A percentile compares a stretch with the other conserved stretches of the same genome.
Evolutionary conservation across 2,329 filamentous ascomycete species (phyloP).

Genomic region (Colletotrichum limetticola): DNA sequence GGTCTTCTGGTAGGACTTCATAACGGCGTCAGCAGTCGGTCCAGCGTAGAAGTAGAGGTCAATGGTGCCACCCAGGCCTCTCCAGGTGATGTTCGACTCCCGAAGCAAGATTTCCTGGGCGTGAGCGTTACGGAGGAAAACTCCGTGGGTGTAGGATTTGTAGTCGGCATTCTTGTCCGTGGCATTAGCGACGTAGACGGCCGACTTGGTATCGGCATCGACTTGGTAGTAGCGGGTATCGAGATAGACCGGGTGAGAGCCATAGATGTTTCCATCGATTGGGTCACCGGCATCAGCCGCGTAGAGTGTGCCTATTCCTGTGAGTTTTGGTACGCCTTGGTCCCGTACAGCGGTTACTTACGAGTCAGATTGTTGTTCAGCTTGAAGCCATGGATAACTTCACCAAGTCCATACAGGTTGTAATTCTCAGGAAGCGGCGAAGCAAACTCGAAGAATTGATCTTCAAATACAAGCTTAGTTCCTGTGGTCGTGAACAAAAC

Average conservation of each 20-base stretch:
- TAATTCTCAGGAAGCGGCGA: constrained; percentile 75
- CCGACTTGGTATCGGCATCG: constrained; percentile 55
- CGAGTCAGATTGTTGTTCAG: constrained; percentile 80
- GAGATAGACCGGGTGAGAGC: constrained; percentile 81
- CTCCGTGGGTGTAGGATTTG: constrained; percentile 77
- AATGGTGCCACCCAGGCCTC: constrained; percentile 78
- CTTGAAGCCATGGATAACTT: constrained; percentile 76
- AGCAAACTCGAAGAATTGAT: constrained; percentile 82
- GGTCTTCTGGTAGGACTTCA: constrained; percentile 74
- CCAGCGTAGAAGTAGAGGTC: constrained; percentile 86
- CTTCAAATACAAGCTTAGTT: constrained; percentile 75
- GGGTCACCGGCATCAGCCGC: constrained; percentile 75
- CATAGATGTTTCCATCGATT: constrained; percentile 77
- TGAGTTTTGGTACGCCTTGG: background rate
- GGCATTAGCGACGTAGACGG: constrained; percentile 65
- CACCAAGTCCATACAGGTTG: constrained; percentile 80
- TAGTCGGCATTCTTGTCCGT: constrained; percentile 61
- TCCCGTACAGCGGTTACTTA: constrained; percentile 38
- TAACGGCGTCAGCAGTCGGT: constrained; percentile 74
- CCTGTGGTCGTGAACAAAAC: constrained; percentile 75
- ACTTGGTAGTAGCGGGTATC: constrained; percentile 80
- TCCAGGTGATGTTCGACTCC: constrained; percentile 75
- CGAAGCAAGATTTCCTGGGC: constrained; percentile 77
- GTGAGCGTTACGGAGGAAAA: constrained; percentile 82
- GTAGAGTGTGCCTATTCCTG: constrained; percentile 57